Base-by-base conservation (phyloP, 768 basidiomycete species). In the Lepiota brunneoincarnata region DNA sequence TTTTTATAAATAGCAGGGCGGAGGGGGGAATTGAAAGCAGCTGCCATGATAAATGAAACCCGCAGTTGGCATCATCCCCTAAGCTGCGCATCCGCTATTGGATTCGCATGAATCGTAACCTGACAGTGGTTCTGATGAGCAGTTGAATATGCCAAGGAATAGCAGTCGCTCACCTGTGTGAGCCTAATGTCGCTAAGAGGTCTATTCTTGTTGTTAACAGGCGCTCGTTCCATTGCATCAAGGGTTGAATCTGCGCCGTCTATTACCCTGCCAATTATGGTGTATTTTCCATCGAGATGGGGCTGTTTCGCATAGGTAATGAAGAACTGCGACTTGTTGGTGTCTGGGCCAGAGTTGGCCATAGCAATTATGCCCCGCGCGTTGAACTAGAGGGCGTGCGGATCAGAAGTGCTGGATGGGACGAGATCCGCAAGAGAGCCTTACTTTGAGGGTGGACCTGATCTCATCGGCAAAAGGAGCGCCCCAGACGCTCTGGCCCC, bases 221-320 rank as follows among this genome's bases (percentile, higher is more conserved):
- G 93, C 0, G 87, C 85, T 20, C 86, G 83, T 67, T 98, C 97
- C 82, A 98, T 93, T n/a, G 81, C 79, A 62, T 98, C 97, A 41
- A 99, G 72, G 4, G 95, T 91, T 3, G 91, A 84, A 66, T 99
- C 95, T n/a, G 81, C 82, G 17, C 97, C 97, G 65, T 99, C 97
- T 60, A 99, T 98, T n/a, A 99, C 94, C 76, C 89, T 93, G 53
- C 93, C 96, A 57, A 98, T 86, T 49, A 98, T 97, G 14, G 93
- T 93, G 70, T 91, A 89, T 67, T 97, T 98, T 59, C 87, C 87
- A 65, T 99, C 96, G 14, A 99, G 81, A 67, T 97, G 95, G 0
- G 91, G 72, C 62, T 98, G 96, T 67, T 98, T 98, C 2, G 88
- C 75, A 66, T 98, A 98, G 2, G 91, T 85, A 64, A 94, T 79